These are phyloP conservation scores for Rhodotorula sp. DNA, from an alignment of 1,284 basidiomycete genomes.

Conservation along the genomic window DNA sequence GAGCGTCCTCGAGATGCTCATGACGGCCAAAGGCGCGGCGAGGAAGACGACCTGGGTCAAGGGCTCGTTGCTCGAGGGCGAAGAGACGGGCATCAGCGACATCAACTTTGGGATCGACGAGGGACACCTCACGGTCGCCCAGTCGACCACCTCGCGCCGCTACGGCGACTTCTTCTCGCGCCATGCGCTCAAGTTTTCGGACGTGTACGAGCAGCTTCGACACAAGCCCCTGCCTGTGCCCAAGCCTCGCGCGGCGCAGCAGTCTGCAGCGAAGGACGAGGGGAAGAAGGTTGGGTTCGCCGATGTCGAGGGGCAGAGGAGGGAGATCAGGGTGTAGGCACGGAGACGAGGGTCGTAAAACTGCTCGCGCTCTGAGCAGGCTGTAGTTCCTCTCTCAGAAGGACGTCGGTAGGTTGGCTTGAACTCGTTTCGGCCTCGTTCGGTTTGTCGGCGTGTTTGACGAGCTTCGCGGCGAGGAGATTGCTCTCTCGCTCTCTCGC, in stretches of 20 bases:
- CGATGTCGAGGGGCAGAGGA: background rate
- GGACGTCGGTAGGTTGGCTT: no score
- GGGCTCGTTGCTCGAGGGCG: conserved; percentile 69
- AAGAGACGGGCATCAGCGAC: conserved; percentile 85
- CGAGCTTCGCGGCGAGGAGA: no score
- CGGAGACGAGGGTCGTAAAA: background rate
- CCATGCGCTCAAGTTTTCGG: conserved; percentile 32
- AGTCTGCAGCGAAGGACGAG: background rate
- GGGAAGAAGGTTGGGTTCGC: background rate
- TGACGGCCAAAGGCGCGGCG: conserved; percentile 84
- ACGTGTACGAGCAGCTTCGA: conserved; percentile 33
- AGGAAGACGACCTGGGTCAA: conserved; percentile 63
- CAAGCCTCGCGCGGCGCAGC: conserved; percentile 18
- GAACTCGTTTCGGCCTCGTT: no score
- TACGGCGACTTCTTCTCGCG: conserved; percentile 97
- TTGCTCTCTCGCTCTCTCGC: no score
- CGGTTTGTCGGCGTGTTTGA: no score
- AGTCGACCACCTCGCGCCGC: conserved; percentile 84
- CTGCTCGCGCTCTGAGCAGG: background rate
- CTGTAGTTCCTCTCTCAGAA: background rate
- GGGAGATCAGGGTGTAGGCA: background rate
- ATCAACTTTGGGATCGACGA: conserved; percentile 93
- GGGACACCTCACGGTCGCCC: conserved; percentile 61
- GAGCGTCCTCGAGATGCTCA: conserved; percentile 91
- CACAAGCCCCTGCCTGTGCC: conserved; percentile 38